Percentiles rank a stretch among this genome's conserved stretches.
phyloP scores from a whole-genome alignment of 78 protist genomes.

The Diacronema lutheri region DNA sequence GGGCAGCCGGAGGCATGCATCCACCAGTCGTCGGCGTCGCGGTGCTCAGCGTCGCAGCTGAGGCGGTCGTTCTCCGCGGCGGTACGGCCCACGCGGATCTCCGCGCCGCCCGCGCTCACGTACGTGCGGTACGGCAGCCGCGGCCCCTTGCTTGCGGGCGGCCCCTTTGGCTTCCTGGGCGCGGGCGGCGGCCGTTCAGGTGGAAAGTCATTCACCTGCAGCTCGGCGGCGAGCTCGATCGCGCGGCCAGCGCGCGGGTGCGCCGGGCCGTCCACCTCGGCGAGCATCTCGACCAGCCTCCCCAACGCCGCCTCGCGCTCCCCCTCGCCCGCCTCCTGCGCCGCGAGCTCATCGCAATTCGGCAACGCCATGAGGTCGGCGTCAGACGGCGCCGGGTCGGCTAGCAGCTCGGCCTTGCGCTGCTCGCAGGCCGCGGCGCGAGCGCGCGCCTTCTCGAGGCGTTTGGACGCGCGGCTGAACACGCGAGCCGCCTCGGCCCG shows the following conservation, averaged over 20 bases:
- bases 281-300: neutral
- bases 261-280: neutral
- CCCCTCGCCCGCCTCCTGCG: neutral
- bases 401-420: no score
- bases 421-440: no score
- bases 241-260: neutral
- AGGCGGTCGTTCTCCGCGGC: neutral
- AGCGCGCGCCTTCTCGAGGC: no score
- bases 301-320: no score
- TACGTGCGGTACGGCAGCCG: conserved; percentile 1
- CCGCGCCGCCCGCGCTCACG: neutral
- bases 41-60: neutral
- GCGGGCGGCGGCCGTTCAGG: neutral
- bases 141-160: neutral
- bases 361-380: neutral
- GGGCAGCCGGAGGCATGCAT: conserved; percentile 3
- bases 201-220: neutral
- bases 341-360: neutral
- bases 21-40: conserved; percentile 15
- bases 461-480: no score
- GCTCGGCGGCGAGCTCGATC: neutral
- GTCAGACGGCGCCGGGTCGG: neutral
- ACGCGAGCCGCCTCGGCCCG: no score
- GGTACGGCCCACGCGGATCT: neutral
- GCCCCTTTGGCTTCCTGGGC: neutral